These are phyloP conservation scores for Gastrodia elata DNA, from an alignment of 106 monocot species.

Conservation along the genomic window DNA sequence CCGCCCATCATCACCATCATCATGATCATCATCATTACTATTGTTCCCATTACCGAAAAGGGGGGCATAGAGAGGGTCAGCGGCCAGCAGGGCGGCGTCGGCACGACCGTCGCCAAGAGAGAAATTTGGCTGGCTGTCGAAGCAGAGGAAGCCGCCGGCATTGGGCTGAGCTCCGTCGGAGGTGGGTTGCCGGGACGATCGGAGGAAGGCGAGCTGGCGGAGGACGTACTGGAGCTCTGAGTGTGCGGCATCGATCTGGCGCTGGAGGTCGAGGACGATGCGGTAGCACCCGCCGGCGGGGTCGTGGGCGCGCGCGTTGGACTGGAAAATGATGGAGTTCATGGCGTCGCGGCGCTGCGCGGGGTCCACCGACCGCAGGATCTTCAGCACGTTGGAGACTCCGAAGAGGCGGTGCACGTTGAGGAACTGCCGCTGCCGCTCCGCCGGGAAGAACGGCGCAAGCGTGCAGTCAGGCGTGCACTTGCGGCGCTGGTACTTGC, in stretches of 20 bases:
- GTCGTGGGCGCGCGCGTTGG: constrained; percentile 40
- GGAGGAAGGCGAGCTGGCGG: not conserved
- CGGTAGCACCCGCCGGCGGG: constrained; percentile 55
- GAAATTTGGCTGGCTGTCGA: not conserved
- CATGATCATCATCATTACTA: no score
- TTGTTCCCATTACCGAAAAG: not conserved
- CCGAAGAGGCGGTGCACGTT: constrained; percentile 74
- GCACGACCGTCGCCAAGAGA: no score
- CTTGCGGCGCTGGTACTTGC: constrained; percentile 78
- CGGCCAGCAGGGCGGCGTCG: not conserved
- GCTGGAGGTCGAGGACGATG: constrained; percentile 29
- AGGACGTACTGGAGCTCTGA: constrained; percentile 19
- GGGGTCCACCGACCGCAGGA: constrained; percentile 19
- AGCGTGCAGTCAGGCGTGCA: constrained; percentile 54
- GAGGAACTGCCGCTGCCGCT: constrained; percentile 36
- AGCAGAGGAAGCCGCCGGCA: not conserved
- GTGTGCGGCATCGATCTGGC: not conserved
- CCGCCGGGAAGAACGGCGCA: constrained; percentile 69
- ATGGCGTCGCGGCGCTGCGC: constrained; percentile 29
- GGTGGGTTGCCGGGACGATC: not conserved
- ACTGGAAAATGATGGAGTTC: constrained; percentile 45
- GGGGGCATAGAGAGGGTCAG: not conserved
- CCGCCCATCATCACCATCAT: no score
- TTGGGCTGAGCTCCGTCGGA: not conserved
- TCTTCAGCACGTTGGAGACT: constrained; percentile 54